phyloP scores from a whole-genome alignment of 2,329 filamentous ascomycete genomes.

The Monilinia fructigena region DNA sequence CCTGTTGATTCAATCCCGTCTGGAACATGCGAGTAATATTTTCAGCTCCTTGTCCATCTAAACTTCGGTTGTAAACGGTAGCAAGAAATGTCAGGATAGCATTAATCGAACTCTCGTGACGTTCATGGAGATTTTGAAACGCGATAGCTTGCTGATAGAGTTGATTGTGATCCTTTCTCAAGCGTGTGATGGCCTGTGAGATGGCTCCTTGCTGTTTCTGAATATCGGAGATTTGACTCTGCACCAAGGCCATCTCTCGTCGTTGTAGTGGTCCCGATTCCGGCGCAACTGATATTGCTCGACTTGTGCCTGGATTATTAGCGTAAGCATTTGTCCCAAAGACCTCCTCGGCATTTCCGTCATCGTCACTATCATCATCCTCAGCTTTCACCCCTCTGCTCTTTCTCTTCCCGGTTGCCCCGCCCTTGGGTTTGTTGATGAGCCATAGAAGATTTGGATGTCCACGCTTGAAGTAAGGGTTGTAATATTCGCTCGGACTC shows the following conservation, averaged over 20 bases:
- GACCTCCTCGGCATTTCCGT: constrained; percentile 45
- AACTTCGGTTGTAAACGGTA: constrained; percentile 90
- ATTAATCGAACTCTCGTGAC: constrained; percentile 98
- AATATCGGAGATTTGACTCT: constrained; percentile 76
- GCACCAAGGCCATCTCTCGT: constrained; percentile 75
- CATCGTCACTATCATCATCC: constrained; percentile 71
- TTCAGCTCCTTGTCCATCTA: constrained; percentile 78
- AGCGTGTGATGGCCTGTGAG: constrained; percentile 72
- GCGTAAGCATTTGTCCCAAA: constrained; percentile 32
- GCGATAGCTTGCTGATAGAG: constrained; percentile 83
- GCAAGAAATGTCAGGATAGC: constrained; percentile 97
- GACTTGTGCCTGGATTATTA: constrained; percentile 48
- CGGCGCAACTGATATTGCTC: constrained; percentile 39
- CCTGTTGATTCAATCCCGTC: constrained; percentile 64
- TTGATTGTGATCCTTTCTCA: constrained; percentile 83
- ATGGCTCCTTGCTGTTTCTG: constrained; percentile 86
- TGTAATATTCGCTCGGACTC: constrained; percentile 96
- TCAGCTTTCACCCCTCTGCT: constrained; percentile 57
- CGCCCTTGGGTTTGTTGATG: constrained; percentile 90
- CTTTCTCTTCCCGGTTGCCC: constrained; percentile 54
- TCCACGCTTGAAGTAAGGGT: constrained; percentile 91
- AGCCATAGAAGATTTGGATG: constrained; percentile 92
- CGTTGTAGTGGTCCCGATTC: constrained; percentile 52
- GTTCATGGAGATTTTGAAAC: constrained; percentile 87
- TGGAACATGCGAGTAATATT: constrained; percentile 84